Evolutionary conservation across 345 rosid species (phyloP).

Genomic region (Toxicodendron radicans): DNA sequence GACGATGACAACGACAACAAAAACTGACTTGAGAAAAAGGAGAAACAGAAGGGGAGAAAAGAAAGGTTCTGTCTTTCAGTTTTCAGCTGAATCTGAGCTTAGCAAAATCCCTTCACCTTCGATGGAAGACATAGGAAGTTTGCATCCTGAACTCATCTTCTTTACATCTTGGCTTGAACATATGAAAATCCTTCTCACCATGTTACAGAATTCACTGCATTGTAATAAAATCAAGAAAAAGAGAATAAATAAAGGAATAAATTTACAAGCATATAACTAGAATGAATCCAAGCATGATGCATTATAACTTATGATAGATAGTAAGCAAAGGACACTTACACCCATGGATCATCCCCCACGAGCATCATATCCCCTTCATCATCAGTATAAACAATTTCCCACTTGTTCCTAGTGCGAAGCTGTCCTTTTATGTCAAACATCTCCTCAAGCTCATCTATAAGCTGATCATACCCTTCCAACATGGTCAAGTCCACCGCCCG

Average conservation of each 20-base stretch:
- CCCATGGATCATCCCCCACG: conserved; percentile 95
- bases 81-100: conserved; percentile 52
- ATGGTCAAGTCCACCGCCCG: conserved; percentile 79
- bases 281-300: too few relatives aligned
- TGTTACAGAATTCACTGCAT: conserved; percentile 86
- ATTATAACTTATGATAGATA: neutral
- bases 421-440: conserved; percentile 79
- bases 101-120: conserved; percentile 60
- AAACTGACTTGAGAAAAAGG: conserved; percentile 2
- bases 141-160: conserved; percentile 58
- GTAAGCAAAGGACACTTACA: conserved; percentile 46
- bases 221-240: neutral
- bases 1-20: neutral
- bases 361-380: conserved; percentile 97
- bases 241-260: neutral
- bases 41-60: neutral
- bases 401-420: conserved; percentile 56
- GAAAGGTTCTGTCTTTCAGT: conserved; percentile 26
- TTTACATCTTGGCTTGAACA: conserved; percentile 80
- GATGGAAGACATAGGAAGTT: conserved; percentile 44
- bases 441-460: conserved; percentile 69
- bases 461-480: conserved; percentile 67
- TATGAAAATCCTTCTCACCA: conserved; percentile 85
- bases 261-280: neutral
- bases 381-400: conserved; percentile 89